These are phyloP conservation scores for Geranium incanum DNA, from an alignment of 441 rosid species.

Conservation along the genomic window DNA sequence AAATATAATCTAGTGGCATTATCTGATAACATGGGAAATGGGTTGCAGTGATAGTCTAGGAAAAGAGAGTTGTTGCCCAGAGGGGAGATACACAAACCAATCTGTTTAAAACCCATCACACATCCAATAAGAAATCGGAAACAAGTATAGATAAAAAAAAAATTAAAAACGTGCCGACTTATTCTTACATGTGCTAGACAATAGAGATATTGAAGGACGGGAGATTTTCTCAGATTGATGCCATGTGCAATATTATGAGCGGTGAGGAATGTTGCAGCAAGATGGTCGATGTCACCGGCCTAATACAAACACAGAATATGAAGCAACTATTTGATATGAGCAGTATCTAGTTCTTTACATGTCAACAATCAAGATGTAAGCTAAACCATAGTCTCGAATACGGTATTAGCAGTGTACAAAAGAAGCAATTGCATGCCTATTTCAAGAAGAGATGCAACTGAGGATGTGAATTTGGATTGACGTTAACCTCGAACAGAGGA, in stretches of 20 bases:
- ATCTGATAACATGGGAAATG: conserved; percentile 64
- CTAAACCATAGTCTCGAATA: too few relatives aligned
- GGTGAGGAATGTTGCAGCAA: conserved; percentile 94
- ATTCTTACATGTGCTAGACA: conserved; percentile 77
- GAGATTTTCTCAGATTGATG: conserved; percentile 92
- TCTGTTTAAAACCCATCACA: conserved; percentile 37
- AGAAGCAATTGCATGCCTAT: conserved; percentile 44
- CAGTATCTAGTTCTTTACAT: too few relatives aligned
- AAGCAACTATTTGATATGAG: conserved; percentile 37
- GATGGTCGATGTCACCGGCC: conserved; percentile 99
- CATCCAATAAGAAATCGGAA: conserved; percentile 15
- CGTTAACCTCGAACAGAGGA: conserved; percentile 92
- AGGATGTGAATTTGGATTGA: conserved; percentile 76
- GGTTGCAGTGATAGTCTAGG: conserved; percentile 89
- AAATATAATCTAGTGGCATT: neutral
- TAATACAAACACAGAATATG: conserved; percentile 29
- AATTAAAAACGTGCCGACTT: neutral
- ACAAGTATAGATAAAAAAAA: too few relatives aligned
- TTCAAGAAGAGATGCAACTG: conserved; percentile 73
- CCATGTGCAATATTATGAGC: conserved; percentile 95
- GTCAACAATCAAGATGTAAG: too few relatives aligned
- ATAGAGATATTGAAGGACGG: conserved; percentile 95
- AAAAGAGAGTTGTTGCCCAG: conserved; percentile 96
- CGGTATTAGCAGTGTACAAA: neutral
- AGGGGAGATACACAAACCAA: conserved; percentile 98